Percentiles rank a stretch among this genome's conserved stretches.
These are phyloP conservation scores for Podila verticillata DNA, from an alignment of 192 early-diverging fungal species.

Conservation along the genomic window DNA sequence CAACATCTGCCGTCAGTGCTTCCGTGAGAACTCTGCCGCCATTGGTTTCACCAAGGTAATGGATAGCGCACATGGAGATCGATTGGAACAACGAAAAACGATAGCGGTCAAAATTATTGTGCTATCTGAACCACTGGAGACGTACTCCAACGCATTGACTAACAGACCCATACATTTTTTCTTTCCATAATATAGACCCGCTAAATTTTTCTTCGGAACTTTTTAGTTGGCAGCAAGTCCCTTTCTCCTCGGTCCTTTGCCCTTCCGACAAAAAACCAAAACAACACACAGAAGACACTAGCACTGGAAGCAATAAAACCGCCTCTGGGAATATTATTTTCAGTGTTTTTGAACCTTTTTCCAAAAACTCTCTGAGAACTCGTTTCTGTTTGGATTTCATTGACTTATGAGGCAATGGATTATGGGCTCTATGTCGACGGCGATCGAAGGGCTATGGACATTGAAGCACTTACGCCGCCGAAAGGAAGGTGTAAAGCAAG, in stretches of 20 bases:
- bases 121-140: neutral
- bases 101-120: neutral
- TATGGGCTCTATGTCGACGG: no score
- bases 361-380: neutral
- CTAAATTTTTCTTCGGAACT: neutral
- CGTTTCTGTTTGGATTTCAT: no score
- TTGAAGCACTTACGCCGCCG: no score
- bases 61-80: neutral
- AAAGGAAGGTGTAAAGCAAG: no score
- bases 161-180: neutral
- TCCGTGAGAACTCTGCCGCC: constrained; percentile 97
- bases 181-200: neutral
- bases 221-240: neutral
- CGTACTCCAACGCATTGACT: neutral
- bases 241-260: neutral
- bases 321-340: neutral
- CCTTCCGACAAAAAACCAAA: neutral
- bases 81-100: neutral
- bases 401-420: no score
- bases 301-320: constrained; percentile 4
- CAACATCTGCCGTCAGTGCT: constrained; percentile 99
- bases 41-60: constrained; percentile 99
- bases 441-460: no score
- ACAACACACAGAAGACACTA: neutral
- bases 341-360: constrained; percentile 1